Evolutionary conservation across 208 protist genomes (phyloP).

Genomic region (Ichthyophonus hoferi): DNA sequence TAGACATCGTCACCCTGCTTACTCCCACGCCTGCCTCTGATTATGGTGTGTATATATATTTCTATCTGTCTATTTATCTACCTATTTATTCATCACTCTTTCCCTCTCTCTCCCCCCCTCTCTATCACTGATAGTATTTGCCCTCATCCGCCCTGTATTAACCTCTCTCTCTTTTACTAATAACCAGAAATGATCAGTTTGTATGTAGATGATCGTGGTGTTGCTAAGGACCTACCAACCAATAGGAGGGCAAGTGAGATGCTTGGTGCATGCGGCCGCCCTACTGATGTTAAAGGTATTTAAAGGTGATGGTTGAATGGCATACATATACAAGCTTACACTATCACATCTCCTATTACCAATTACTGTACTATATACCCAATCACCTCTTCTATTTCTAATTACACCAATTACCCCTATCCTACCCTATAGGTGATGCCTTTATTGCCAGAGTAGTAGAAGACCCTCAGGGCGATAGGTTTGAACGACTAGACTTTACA

Average conservation of each 20-base stretch:
- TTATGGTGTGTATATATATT: slow-evolving; percentile 2
- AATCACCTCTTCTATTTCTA: no score
- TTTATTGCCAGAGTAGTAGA: neutral
- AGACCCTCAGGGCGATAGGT: neutral
- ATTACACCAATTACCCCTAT: no score
- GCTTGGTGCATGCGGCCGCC: neutral
- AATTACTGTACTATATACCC: no score
- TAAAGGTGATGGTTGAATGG: no score
- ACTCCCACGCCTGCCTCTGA: neutral
- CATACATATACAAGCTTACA: no score
- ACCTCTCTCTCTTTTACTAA: no score
- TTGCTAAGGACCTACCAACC: neutral
- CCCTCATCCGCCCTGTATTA: no score
- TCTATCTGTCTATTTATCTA: no score
- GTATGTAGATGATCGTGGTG: neutral
- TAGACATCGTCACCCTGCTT: neutral
- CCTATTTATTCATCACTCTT: no score
- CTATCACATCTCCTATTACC: no score
- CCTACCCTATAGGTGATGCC: neutral
- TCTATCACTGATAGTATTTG: no score
- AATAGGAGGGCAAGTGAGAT: neutral
- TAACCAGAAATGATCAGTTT: neutral
- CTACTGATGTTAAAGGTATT: neutral
- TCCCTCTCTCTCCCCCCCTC: no score
- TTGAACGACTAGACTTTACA: neutral